Evolutionary conservation across 805 yeast species (phyloP).

Genomic region (Cyberlindnera misumaiensis): DNA sequence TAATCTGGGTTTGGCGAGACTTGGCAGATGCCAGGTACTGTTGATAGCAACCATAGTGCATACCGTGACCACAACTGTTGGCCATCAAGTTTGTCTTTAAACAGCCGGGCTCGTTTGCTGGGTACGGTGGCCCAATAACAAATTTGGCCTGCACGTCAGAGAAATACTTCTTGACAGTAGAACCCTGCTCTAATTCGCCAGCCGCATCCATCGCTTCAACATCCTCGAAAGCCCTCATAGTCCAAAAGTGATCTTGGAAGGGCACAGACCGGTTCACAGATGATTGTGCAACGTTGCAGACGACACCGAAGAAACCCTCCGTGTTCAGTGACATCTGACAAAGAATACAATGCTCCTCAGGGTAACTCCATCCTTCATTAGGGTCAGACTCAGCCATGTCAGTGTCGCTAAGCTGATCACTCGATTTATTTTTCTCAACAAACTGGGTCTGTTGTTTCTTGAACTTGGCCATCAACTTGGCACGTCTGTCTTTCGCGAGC

Average conservation of each 20-base stretch:
- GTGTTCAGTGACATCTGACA: conserved; percentile 71
- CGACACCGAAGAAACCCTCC: conserved; percentile 69
- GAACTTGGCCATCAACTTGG: conserved; percentile 68
- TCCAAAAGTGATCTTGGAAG: conserved; percentile 56
- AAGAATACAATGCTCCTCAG: conserved; percentile 68
- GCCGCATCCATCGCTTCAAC: conserved; percentile 11
- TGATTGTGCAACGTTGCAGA: conserved; percentile 51
- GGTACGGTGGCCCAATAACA: conserved; percentile 69
- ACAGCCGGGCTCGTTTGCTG: conserved; percentile 23
- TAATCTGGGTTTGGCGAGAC: conserved; percentile 59
- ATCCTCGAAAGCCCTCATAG: conserved; percentile 54
- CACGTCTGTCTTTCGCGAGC: conserved; percentile 62
- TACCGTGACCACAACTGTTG: conserved; percentile 88
- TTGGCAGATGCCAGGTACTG: conserved; percentile 53
- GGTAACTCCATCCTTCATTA: conserved; percentile 52
- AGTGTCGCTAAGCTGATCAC: conserved; percentile 22
- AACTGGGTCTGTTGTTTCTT: conserved; percentile 76
- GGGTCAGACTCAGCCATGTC: conserved; percentile 35
- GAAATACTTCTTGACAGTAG: conserved; percentile 35
- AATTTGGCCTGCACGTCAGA: conserved; percentile 28
- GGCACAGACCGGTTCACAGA: conserved; percentile 63
- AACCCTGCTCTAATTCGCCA: conserved; percentile 15
- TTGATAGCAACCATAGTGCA: conserved; percentile 75
- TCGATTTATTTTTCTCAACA: conserved; percentile 42
- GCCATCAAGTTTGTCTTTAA: conserved; percentile 28